Conservation (phyloP, 2,329 filamentous ascomycete species). For the Apiospora arundinis region DNA sequence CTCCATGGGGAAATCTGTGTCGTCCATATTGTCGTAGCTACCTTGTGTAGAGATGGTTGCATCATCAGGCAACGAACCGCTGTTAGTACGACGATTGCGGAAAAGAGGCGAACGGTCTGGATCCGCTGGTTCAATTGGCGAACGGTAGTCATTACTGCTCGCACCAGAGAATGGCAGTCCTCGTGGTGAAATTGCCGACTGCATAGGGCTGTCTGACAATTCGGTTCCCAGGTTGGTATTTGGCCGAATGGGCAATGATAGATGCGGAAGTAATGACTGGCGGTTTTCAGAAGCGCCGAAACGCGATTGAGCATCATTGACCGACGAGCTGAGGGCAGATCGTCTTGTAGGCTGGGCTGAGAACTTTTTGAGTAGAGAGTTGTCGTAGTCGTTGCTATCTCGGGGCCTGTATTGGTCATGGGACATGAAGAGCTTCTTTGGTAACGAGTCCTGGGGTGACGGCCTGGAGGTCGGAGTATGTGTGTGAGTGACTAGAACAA, state of each 20-base stretch:
- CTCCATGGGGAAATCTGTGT: conserved; percentile 53
- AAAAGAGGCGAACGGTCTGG: conserved; percentile 54
- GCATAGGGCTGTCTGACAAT: conserved; percentile 50
- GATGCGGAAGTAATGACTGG: conserved; percentile 43
- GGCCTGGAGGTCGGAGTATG: conserved; percentile 39
- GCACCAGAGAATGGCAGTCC: conserved; percentile 49
- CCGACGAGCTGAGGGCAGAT: conserved; percentile 50
- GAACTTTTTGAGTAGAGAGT: conserved; percentile 61
- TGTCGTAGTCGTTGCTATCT: conserved; percentile 49
- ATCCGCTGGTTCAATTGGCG: conserved; percentile 51
- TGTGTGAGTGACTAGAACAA: neutral
- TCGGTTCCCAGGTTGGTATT: conserved; percentile 51
- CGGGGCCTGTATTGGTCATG: conserved; percentile 55
- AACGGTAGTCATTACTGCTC: conserved; percentile 48
- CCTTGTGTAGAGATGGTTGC: conserved; percentile 51
- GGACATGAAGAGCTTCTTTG: conserved; percentile 54
- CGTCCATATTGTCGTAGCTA: conserved; percentile 57
- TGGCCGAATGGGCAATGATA: conserved; percentile 55
- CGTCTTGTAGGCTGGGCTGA: conserved; percentile 52
- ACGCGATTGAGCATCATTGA: conserved; percentile 46
- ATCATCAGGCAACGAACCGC: conserved; percentile 52
- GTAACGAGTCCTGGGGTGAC: conserved; percentile 45
- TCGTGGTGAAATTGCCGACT: conserved; percentile 56
- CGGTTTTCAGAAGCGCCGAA: conserved; percentile 47
- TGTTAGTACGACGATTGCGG: conserved; percentile 56